Evolutionary conservation across 2,329 filamentous ascomycete genomes (phyloP), one percentile per base, ranked within the genome.

Genomic region (Fonsecaea monophora): DNA sequence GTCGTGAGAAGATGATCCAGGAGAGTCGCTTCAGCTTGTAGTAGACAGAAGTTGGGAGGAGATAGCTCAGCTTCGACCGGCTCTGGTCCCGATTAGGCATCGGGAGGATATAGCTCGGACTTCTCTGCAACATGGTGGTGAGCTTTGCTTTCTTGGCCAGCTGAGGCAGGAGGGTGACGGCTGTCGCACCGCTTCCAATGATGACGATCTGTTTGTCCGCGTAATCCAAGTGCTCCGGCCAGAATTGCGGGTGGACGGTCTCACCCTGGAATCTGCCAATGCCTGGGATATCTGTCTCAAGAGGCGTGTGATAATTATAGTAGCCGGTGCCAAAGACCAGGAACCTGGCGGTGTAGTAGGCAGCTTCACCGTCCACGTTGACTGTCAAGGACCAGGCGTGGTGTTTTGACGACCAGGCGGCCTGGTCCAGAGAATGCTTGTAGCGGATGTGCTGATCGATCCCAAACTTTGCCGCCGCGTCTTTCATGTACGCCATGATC

Each of bases 71-170:
- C 53, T 7, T 32, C 9, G 30, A n/a, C 3, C n/a, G 12, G 7
- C 12, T 35, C 4, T 21, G 6, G n/a, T 18, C 21, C 21, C 25
- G 9, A 21, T 54, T 63, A 3, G 35, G 35, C 5, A 56, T 32
- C n/a, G 61, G 58, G 8, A 90, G 70, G 58, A 94, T 83, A 73
- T 91, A 94, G 0, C 84, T 85, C 0, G 92, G 92, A 57, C 88
- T 92, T 64, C 92, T 87, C 78, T 96, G 92, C 1, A 96, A 83
- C 86, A 94, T 92, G 1, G 91, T 94, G 30, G 92, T 87, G 13
- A 85, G 84, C 2, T 78, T 79, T 2, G 90, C 90, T 45, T 84
- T 85, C 53, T 90, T 79, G 0, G 88, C 86, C 38, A 96, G 78
- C 50, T 83, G 85, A 0, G 92, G 92, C 3, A 95, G 77, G 0